A percentile compares a stretch with the other conserved stretches of the same genome.
phyloP scores from a whole-genome alignment of 805 yeast species.

The Ogataea philodendri region DNA sequence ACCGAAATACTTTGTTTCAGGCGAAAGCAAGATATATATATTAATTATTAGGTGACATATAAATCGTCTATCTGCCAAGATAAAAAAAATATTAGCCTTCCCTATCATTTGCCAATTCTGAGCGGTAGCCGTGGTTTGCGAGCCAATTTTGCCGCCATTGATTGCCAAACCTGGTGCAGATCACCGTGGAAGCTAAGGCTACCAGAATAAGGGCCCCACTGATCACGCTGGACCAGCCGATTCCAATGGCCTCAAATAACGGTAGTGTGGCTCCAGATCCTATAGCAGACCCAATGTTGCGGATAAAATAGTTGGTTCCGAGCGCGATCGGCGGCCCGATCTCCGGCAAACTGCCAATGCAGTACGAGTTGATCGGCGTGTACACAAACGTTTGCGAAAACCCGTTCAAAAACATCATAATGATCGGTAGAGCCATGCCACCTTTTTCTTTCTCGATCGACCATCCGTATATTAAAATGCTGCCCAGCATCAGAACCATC shows the following conservation, averaged over 20 bases:
- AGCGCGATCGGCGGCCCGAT: constrained; percentile 49
- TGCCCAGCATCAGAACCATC: constrained; percentile 40
- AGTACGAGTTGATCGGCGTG: constrained; percentile 52
- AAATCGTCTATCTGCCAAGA: constrained; percentile 7
- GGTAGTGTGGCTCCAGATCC: constrained; percentile 48
- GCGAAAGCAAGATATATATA: constrained; percentile 11
- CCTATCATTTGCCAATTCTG: constrained; percentile 6
- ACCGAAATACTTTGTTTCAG: constrained; percentile 8
- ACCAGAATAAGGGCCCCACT: constrained; percentile 31
- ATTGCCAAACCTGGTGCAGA: constrained; percentile 10
- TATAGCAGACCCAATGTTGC: constrained; percentile 49
- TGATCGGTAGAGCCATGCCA: constrained; percentile 50
- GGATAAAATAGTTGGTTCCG: constrained; percentile 46
- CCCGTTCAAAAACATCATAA: constrained; percentile 46
- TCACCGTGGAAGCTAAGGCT: constrained; percentile 4
- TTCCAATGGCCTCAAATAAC: constrained; percentile 45
- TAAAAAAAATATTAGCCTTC: constrained; percentile 4
- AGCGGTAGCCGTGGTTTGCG: constrained; percentile 8
- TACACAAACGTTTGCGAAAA: constrained; percentile 48
- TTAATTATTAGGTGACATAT: constrained; percentile 4
- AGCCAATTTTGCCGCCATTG: constrained; percentile 10
- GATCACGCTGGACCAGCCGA: constrained; percentile 54
- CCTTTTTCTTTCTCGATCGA: constrained; percentile 44
- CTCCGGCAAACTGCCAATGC: constrained; percentile 55
- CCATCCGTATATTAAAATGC: constrained; percentile 52